Evolutionary conservation across 805 yeast species (phyloP).

Genomic region (Tetrapisispora fleetii): DNA sequence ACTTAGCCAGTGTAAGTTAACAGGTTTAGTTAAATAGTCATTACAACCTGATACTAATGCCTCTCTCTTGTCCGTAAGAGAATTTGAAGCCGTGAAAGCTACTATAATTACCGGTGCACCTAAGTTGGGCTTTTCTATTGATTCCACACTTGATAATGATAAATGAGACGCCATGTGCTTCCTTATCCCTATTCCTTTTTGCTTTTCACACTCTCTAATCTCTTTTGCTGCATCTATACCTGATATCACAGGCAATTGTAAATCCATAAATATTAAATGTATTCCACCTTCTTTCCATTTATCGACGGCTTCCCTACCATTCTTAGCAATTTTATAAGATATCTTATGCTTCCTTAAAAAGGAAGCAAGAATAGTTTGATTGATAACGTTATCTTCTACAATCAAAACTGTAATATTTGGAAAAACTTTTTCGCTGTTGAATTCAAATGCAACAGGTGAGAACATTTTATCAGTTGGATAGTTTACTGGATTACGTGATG

Average conservation of each 20-base stretch:
- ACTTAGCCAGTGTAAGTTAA: conserved; percentile 85
- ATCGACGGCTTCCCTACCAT: conserved; percentile 91
- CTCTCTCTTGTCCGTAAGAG: conserved; percentile 74
- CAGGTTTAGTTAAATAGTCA: conserved; percentile 93
- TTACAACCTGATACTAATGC: conserved; percentile 97
- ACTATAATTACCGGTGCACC: conserved; percentile 95
- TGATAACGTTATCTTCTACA: conserved; percentile 93
- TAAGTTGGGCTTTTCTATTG: neutral
- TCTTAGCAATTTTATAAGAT: conserved; percentile 76
- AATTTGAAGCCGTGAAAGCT: conserved; percentile 88
- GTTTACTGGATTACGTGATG: no score
- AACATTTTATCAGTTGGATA: neutral
- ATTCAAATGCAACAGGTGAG: neutral
- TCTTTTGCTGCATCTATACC: conserved; percentile 94
- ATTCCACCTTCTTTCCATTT: conserved; percentile 93
- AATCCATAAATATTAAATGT: conserved; percentile 92
- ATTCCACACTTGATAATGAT: conserved; percentile 7
- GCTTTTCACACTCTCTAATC: conserved; percentile 72
- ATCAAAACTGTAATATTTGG: conserved; percentile 86
- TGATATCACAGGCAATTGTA: conserved; percentile 90
- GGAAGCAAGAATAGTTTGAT: conserved; percentile 83
- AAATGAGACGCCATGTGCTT: conserved; percentile 4
- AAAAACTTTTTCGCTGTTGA: conserved; percentile 47
- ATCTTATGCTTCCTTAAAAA: conserved; percentile 79
- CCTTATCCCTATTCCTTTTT: conserved; percentile 59